phyloP scores from a whole-genome alignment of 306 rosid species.

The Medicago arabica region DNA sequence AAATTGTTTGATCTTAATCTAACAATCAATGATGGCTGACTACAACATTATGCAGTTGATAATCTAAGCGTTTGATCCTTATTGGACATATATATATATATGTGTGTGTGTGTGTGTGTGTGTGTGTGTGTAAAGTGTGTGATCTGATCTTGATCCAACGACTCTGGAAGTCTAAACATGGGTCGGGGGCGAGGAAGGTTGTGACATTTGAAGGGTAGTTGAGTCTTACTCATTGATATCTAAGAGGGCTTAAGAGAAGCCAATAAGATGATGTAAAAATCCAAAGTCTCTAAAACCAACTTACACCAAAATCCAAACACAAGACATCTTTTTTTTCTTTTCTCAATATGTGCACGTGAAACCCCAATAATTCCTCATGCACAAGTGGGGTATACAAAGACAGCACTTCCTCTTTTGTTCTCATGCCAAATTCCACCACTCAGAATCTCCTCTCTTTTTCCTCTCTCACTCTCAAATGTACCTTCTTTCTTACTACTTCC shows the following conservation, averaged over 20 bases:
- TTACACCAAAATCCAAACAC: slow-evolving; percentile 46
- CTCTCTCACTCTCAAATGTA: slow-evolving; percentile 23
- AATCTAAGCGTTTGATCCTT: no score
- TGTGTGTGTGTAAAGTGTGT: no score
- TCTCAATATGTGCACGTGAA: slow-evolving; percentile 57
- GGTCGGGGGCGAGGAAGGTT: neutral
- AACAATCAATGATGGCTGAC: no score
- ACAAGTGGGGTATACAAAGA: slow-evolving; percentile 74
- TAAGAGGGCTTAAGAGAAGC: slow-evolving; percentile 24
- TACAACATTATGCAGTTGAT: no score
- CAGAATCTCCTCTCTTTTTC: slow-evolving; percentile 61
- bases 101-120: no score
- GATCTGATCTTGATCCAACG: neutral
- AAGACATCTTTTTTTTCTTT: slow-evolving; percentile 38
- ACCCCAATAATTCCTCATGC: slow-evolving; percentile 92
- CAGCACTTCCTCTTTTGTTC: slow-evolving; percentile 84
- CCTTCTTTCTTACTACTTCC: slow-evolving; percentile 33
- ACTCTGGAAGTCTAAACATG: neutral
- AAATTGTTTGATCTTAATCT: no score
- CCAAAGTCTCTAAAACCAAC: slow-evolving; percentile 42
- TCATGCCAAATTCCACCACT: slow-evolving; percentile 72
- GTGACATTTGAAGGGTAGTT: slow-evolving; percentile 19
- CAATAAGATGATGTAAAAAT: slow-evolving; percentile 46
- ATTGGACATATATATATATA: neutral
- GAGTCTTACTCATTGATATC: slow-evolving; percentile 36